These are phyloP conservation scores for Rheum nobile DNA, from an alignment of 148 eudicot genomes.

Conservation along the genomic window DNA sequence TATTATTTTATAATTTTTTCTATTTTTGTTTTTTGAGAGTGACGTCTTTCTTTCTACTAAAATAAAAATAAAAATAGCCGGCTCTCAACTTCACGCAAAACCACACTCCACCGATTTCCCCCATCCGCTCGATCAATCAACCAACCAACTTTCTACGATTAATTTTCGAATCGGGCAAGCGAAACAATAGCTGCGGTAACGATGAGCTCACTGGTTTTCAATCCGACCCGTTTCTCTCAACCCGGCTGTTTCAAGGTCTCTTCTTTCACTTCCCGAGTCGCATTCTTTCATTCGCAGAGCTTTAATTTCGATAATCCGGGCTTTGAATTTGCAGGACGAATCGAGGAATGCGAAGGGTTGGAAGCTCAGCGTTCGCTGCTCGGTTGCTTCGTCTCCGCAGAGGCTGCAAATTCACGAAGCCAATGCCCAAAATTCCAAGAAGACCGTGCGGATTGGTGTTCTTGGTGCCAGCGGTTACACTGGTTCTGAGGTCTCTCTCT, in stretches of 20 bases:
- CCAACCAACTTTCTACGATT: not conserved
- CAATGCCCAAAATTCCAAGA: conserved; percentile 24
- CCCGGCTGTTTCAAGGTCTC: conserved; percentile 24
- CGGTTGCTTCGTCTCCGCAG: conserved; percentile 31
- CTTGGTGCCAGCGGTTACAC: conserved; percentile 99
- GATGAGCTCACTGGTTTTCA: conserved; percentile 33
- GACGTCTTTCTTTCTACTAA: too few species aligned
- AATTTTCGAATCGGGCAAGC: not conserved
- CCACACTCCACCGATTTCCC: too few species aligned
- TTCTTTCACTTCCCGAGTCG: not conserved
- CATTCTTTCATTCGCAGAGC: not conserved
- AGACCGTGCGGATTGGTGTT: conserved; percentile 57
- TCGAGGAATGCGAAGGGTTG: conserved; percentile 14
- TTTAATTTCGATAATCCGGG: not conserved
- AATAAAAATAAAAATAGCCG: too few species aligned
- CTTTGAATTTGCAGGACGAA: conserved; percentile 28
- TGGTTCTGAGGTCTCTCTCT: conserved; percentile 62
- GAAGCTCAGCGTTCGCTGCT: conserved; percentile 21
- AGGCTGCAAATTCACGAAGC: conserved; percentile 21
- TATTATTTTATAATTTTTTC: too few species aligned
- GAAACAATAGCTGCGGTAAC: not conserved
- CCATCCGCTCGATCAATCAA: not conserved
- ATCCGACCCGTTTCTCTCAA: conserved; percentile 16
- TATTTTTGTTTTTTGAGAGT: too few species aligned
- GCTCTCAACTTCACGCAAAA: too few species aligned